A percentile compares a stretch with the other conserved stretches of the same genome.
These are phyloP conservation scores for Cercospora berteroae DNA, from an alignment of 2,329 filamentous ascomycete genomes.

Conservation along the genomic window DNA sequence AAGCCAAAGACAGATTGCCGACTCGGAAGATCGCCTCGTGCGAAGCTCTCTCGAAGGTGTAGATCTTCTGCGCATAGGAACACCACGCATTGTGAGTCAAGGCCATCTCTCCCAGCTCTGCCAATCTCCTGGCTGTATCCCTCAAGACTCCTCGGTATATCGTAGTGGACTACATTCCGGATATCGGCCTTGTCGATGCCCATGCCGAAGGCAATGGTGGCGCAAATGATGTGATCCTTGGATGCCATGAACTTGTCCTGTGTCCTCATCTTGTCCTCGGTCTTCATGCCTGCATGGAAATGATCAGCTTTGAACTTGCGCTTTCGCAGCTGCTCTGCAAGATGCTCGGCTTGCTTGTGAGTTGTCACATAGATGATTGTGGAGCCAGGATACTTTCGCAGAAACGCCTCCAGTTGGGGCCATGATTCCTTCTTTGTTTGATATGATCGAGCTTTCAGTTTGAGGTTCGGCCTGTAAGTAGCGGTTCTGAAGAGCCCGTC, in stretches of 20 bases:
- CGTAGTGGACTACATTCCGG: constrained; percentile 91
- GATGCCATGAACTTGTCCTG: constrained; percentile 83
- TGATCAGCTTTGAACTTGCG: constrained; percentile 71
- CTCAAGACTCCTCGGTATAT: constrained; percentile 88
- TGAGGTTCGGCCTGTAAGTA: constrained; percentile 59
- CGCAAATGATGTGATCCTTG: constrained; percentile 81
- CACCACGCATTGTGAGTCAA: constrained; percentile 57
- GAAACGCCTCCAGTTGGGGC: constrained; percentile 48
- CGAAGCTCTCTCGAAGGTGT: constrained; percentile 59
- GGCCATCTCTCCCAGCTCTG: constrained; percentile 83
- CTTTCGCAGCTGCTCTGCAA: constrained; percentile 66
- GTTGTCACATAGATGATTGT: constrained; percentile 62
- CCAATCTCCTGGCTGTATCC: constrained; percentile 99
- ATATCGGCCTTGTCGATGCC: constrained; percentile 97
- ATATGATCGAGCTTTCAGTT: constrained; percentile 52
- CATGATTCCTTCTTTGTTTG: constrained; percentile 47
- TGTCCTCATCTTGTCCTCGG: constrained; percentile 65
- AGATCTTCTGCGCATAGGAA: constrained; percentile 59
- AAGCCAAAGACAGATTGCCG: constrained; percentile 49
- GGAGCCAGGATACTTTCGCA: constrained; percentile 53
- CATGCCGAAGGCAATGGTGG: constrained; percentile 98
- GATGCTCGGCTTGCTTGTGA: constrained; percentile 63
- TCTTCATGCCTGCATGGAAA: constrained; percentile 79
- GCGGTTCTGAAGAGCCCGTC: constrained; percentile 58
- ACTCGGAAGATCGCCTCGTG: constrained; percentile 59